Evolutionary conservation across 2,329 filamentous ascomycete genomes (phyloP), one percentile per base, ranked within the genome.

Genomic region (Acrocalymma vagum): DNA sequence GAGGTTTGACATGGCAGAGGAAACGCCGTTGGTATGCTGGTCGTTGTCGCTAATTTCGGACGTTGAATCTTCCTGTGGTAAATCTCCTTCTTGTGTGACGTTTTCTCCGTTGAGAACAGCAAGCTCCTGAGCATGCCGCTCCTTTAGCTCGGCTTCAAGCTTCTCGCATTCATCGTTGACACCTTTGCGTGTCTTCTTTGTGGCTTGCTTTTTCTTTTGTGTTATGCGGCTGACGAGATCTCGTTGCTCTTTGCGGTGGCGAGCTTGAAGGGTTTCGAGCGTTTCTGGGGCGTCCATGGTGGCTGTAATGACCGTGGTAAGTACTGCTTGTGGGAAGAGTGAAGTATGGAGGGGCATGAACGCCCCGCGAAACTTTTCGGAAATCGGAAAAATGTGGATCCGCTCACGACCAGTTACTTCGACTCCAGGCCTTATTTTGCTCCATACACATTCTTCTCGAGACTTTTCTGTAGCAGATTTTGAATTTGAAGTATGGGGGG

Each of bases 131-230:
- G 73, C 72, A 18, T 86, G 83, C 44, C 69, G 71, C 41, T 81
- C 78, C 38, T 76, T 76, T 26, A 84, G 66, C 42, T 83, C 79
- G 25, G 69, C 65, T 53, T 85, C 82, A 24, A 84, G 70, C 17
- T 72, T 65, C 14, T 81, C 81, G 62, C 83, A 85, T 60, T 86
- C 83, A 52, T 85, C 82, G 49, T 84, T 84, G 26, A 79, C 72
- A 23, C 72, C 72, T 52, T 78, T 84, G 33, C 83, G 77, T 7
- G 82, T 84, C 70, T 85, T 86, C 74, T 97, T 99, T 30, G 87
- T 95, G 11, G 94, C 92, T 56, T 88, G 87, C 78, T 96, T 97
- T 79, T 96, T 99, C 80, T 96, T 97, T 73, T 87, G 91, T 5
- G 90, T 96, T 62, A 95, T 85, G 45, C 87, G 85, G 34, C 84